These are phyloP conservation scores for Pseudocercospora fuligena DNA, from an alignment of 2,329 filamentous ascomycete genomes.

Conservation along the genomic window DNA sequence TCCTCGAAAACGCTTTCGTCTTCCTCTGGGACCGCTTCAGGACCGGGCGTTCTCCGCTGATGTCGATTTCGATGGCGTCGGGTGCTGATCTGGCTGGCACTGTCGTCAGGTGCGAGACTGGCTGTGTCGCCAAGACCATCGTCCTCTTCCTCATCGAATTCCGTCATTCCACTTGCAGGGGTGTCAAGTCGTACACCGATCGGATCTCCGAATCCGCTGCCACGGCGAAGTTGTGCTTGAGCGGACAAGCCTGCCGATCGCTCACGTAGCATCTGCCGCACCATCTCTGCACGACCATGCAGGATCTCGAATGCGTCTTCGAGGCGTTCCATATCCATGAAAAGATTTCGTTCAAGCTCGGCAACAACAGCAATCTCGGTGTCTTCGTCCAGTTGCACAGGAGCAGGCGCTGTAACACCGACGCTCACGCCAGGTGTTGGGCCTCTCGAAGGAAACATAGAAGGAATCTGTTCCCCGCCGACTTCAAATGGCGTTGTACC, in stretches of 20 bases:
- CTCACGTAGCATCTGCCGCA: constrained; percentile 78
- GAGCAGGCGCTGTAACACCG: constrained; percentile 52
- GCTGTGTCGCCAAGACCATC: constrained; percentile 47
- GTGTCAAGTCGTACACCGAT: constrained; percentile 50
- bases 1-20: constrained; percentile 55
- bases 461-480: constrained; percentile 34
- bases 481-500: constrained; percentile 56
- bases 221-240: constrained; percentile 64
- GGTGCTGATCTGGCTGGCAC: constrained; percentile 78
- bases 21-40: constrained; percentile 73
- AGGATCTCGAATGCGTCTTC: constrained; percentile 93
- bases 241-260: constrained; percentile 77
- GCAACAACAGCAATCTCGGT: constrained; percentile 87
- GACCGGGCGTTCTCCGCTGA: constrained; percentile 72
- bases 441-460: constrained; percentile 41
- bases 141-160: constrained; percentile 41
- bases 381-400: constrained; percentile 90
- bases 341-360: constrained; percentile 92
- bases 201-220: constrained; percentile 50
- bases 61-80: constrained; percentile 69
- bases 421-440: constrained; percentile 39
- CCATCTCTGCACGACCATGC: constrained; percentile 81
- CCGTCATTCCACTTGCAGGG: constrained; percentile 44
- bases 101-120: constrained; percentile 74
- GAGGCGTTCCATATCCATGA: constrained; percentile 88